Base-by-base conservation (phyloP, 768 basidiomycete genomes). In the Boletus reticulatus region DNA sequence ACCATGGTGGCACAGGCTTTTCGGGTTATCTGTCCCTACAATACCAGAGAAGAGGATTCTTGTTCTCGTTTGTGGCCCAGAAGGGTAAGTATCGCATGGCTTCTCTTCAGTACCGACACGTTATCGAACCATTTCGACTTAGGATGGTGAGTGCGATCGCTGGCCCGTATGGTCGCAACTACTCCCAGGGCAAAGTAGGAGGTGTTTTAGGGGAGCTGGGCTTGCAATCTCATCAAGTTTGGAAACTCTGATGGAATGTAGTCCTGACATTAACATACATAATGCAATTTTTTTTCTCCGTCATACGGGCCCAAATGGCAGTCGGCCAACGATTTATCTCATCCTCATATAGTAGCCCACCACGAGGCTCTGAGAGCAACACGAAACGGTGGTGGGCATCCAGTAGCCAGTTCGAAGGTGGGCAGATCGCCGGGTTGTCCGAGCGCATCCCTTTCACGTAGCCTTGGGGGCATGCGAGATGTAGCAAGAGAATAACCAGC, bases 21-120 rank as follows among this genome's bases (percentile, higher is more conserved):
- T 66, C 43, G 56, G 49, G 13, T 20, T 34, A 43, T 48, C 61
- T 55, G 24, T 55, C 32, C 43, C 52, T 11, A 41, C 54, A 27
- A 13, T 52, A 34, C 58, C 62, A 47, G 70, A 70, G 50, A 80
- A 76, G 61, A 81, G 74, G 43, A 72, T 77, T 7, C 67, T 93
- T 53, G 87, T 93, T 65, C 71, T 94, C 13, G 81, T 94, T 4
- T 94, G 89, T 70, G 92, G 92, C 27, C 92, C 92, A n/a, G 88
- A 92, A 57, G 78, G 79, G 92, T 92, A 69, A 64, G 86, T 70
- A 24, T 53, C 20, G 2, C 51, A 52, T 31, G 0, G 19, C 37
- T 59, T 41, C 11, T 20, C 43, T 11, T 38, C 17, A 12, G 4
- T 43, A 9, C 31, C 9, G 43, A 31, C 27, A 20, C 50, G 20